Evolutionary conservation across 1,284 basidiomycete genomes (phyloP).

Genomic region (Takashimella koratensis): DNA sequence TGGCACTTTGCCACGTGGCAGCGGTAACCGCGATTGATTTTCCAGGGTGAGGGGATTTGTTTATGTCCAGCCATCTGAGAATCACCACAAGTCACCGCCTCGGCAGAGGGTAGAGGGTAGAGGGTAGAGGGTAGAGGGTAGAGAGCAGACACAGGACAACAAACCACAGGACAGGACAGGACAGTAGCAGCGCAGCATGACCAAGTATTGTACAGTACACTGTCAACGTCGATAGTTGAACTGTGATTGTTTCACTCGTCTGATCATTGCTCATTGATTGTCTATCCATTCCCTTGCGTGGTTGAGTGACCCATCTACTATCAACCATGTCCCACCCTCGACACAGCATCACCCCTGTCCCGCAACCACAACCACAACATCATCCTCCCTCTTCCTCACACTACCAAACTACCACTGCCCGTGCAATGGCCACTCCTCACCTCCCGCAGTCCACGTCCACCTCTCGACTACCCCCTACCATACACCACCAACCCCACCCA

Average conservation of each 20-base stretch:
- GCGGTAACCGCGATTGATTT: not conserved
- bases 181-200: too few relatives aligned
- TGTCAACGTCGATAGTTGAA: too few relatives aligned
- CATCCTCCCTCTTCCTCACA: too few relatives aligned
- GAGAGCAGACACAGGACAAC: too few relatives aligned
- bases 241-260: too few relatives aligned
- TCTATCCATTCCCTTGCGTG: too few relatives aligned
- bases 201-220: too few relatives aligned
- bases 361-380: not conserved
- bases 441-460: not conserved
- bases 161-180: too few relatives aligned
- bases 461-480: not conserved
- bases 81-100: not conserved
- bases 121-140: too few relatives aligned
- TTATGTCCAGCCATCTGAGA: not conserved
- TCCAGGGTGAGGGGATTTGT: not conserved
- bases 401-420: too few relatives aligned
- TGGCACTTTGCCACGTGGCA: constrained; percentile 1
- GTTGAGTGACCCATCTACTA: too few relatives aligned
- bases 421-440: constrained; percentile 2
- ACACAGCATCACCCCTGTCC: not conserved
- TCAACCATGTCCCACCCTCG: not conserved
- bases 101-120: not conserved
- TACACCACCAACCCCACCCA: not conserved
- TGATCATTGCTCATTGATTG: not conserved